Conservation (phyloP, 2,329 filamentous ascomycete genomes). For the Aspergillus novoparasiticus region DNA sequence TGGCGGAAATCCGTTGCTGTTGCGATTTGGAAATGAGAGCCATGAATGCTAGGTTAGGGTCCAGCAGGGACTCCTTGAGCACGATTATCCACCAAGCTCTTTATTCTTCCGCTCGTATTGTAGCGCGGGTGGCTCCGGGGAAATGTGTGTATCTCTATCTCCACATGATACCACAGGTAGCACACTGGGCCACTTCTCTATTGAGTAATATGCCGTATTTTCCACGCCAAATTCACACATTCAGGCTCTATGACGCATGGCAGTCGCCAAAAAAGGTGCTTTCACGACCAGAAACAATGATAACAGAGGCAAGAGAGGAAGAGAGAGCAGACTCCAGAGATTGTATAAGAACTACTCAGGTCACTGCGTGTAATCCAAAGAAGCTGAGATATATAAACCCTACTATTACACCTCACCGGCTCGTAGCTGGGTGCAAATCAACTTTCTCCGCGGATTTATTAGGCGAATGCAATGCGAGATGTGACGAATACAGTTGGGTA, state of each 20-base stretch:
- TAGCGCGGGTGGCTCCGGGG: not conserved
- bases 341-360: not conserved
- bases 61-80: not conserved
- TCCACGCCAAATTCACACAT: not conserved
- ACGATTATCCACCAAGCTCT: not conserved
- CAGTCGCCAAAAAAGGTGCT: not conserved
- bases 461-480: not conserved
- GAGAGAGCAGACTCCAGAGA: not conserved
- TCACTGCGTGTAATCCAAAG: not conserved
- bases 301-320: not conserved
- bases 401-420: not conserved
- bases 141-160: not conserved
- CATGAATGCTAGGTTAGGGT: slow-evolving; percentile 9
- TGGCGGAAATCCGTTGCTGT: slow-evolving; percentile 9
- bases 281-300: not conserved
- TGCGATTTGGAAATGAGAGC: slow-evolving; percentile 4
- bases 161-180: not conserved
- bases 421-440: not conserved
- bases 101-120: not conserved
- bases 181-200: not conserved
- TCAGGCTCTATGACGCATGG: slow-evolving; percentile 13
- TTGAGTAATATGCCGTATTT: not conserved
- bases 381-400: not conserved
- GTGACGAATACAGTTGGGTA: not conserved
- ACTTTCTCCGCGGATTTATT: not conserved